Base-by-base conservation (phyloP, 805 yeast species). In the Teunomyces pallodes region DNA sequence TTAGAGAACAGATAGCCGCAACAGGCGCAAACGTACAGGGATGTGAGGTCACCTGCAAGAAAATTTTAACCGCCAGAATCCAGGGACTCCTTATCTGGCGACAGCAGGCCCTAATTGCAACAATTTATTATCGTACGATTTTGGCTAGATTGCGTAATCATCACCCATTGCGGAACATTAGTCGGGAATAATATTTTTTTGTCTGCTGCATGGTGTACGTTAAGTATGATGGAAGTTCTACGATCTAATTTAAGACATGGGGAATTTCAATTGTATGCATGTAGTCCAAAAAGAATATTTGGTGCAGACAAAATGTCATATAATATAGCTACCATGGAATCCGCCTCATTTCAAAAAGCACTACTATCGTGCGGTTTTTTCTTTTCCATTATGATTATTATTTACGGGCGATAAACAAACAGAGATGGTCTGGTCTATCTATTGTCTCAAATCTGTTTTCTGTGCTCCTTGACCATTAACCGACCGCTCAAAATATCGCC, bases 401-500 rank as follows among this genome's bases (percentile, higher is more conserved):
- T 20, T 20, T 20, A 20, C 4, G 24, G 4, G 24, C 5, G 24
- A 20, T 20, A 20, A 20, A 20, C 24, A 5, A 20, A 20, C 6
- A 20, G 24, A 20, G 24, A 20, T 20, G 24, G 1, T 20, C 5
- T 20, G 24, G 6, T 5, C 24, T 36, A 36, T 17, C 24, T 32
- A 32, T 13, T 13, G 9, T 7, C 28, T 38, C 30, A 26, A 17
- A 7, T 33, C 36, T 17, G 36, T 9, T 33, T 38, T 26, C 30
- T 38, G 29, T 24, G 20, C 27, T 38, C 41, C 41, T 38, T 38
- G 10, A 38, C 41, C 41, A 38, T 20, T 30, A 38, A 38, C 30
- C 91, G 75, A 35, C 95, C 95, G 60, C 91, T 86, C 59, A 87
- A 72, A 56, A 87, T 80, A 60, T 84, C 88, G 52, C 82, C 79